Conservation (phyloP, 176 grass and related monocot species). For the Olyra latifolia region DNA sequence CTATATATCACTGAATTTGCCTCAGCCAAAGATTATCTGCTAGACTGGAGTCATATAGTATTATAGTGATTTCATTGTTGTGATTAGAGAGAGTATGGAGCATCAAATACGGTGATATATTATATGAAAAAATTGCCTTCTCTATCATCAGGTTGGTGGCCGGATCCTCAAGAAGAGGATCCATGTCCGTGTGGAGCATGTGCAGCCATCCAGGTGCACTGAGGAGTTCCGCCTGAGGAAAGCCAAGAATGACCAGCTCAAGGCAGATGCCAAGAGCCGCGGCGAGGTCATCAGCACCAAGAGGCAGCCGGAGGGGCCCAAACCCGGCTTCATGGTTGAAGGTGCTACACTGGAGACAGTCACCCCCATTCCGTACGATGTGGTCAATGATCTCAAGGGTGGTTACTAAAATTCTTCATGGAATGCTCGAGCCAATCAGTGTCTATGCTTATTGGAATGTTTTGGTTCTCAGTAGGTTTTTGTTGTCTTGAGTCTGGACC, state of each 20-base stretch:
- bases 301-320: constrained; percentile 71
- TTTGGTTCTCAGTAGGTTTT: constrained; percentile 42
- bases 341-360: constrained; percentile 72
- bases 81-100: not conserved
- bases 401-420: constrained; percentile 66
- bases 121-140: no score
- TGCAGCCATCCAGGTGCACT: constrained; percentile 71
- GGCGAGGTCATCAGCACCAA: constrained; percentile 95
- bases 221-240: constrained; percentile 79
- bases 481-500: constrained; percentile 29
- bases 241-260: constrained; percentile 84
- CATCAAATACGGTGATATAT: not conserved
- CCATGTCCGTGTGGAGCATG: constrained; percentile 92
- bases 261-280: constrained; percentile 68
- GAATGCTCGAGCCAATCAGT: constrained; percentile 7
- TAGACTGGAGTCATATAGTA: not conserved
- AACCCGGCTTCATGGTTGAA: constrained; percentile 93
- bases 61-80: not conserved
- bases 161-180: constrained; percentile 87
- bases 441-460: constrained; percentile 33
- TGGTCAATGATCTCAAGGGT: constrained; percentile 97
- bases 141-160: constrained; percentile 50
- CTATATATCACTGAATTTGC: not conserved
- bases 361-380: constrained; percentile 92
- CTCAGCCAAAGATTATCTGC: not conserved